phyloP scores from a whole-genome alignment of 2,329 filamentous ascomycete genomes.

The Epichloe hybrida region DNA sequence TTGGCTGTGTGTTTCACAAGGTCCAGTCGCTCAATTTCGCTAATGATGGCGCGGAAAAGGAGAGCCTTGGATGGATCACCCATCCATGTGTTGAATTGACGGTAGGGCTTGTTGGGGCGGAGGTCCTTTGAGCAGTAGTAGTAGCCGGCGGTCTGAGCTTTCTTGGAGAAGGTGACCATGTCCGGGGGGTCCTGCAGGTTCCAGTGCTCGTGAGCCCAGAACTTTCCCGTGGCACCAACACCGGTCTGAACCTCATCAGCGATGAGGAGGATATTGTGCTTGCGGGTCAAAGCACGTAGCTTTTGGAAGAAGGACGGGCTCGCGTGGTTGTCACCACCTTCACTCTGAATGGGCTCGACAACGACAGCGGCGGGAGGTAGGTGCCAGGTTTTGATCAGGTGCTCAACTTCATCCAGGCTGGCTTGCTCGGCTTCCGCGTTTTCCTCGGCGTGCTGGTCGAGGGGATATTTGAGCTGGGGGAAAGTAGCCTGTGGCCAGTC shows the following conservation, averaged over 20 bases:
- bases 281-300: conserved; percentile 65
- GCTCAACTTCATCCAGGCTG: conserved; percentile 71
- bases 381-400: conserved; percentile 66
- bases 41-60: conserved; percentile 73
- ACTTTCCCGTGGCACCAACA: conserved; percentile 81
- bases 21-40: conserved; percentile 63
- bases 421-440: conserved; percentile 72
- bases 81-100: conserved; percentile 98
- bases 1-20: conserved; percentile 68
- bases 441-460: conserved; percentile 65
- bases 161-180: conserved; percentile 93
- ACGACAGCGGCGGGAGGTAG: conserved; percentile 69
- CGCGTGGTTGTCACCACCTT: conserved; percentile 91
- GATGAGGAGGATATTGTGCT: conserved; percentile 69
- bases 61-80: conserved; percentile 76
- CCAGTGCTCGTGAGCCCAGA: conserved; percentile 98
- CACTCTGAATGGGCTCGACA: conserved; percentile 84
- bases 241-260: conserved; percentile 93
- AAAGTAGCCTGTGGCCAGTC: conserved; percentile 90
- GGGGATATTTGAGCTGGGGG: conserved; percentile 68
- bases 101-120: conserved; percentile 82
- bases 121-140: conserved; percentile 74
- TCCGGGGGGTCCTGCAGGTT: conserved; percentile 70
- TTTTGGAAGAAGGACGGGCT: conserved; percentile 76
- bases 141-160: conserved; percentile 87